Evolutionary conservation across 2,329 filamentous ascomycete genomes (phyloP).

Genomic region (Xylariaceae sp.): DNA sequence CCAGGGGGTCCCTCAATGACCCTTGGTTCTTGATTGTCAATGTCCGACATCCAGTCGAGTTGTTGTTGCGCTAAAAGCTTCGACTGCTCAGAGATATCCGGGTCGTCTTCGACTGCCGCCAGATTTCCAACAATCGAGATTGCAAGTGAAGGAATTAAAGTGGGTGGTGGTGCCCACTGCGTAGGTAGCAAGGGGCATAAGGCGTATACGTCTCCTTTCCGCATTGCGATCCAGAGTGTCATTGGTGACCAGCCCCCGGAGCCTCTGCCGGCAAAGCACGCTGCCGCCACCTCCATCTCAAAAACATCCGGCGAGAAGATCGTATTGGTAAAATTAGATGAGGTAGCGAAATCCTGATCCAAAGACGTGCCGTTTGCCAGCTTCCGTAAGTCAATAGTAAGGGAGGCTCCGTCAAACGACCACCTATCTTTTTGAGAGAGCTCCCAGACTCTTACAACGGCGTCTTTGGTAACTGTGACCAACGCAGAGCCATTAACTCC

Average conservation of each 20-base stretch:
- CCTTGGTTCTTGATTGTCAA: slow-evolving; percentile 64
- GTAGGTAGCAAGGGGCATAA: slow-evolving; percentile 86
- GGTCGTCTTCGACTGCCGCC: slow-evolving; percentile 63
- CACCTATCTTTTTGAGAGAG: slow-evolving; percentile 80
- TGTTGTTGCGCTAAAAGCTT: slow-evolving; percentile 66
- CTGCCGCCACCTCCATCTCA: slow-evolving; percentile 92
- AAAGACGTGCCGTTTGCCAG: slow-evolving; percentile 80
- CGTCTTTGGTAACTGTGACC: slow-evolving; percentile 86
- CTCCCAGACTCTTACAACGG: slow-evolving; percentile 89
- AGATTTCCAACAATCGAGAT: slow-evolving; percentile 79
- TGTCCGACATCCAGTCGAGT: slow-evolving; percentile 67
- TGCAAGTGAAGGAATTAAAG: slow-evolving; percentile 79
- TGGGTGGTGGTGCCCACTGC: slow-evolving; percentile 78
- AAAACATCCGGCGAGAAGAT: slow-evolving; percentile 86
- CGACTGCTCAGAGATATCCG: slow-evolving; percentile 52
- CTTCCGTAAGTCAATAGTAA: slow-evolving; percentile 87
- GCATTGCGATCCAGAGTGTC: slow-evolving; percentile 97
- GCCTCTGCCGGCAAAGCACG: slow-evolving; percentile 70
- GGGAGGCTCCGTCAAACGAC: slow-evolving; percentile 81
- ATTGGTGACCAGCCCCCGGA: slow-evolving; percentile 91
- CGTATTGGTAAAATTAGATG: slow-evolving; percentile 72
- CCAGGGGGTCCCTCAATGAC: slow-evolving; percentile 53
- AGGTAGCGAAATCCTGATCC: slow-evolving; percentile 82
- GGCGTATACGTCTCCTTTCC: slow-evolving; percentile 88
- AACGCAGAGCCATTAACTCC: slow-evolving; percentile 80